Evolutionary conservation across 2,329 filamentous ascomycete genomes (phyloP), one percentile per base, ranked within the genome.

Genomic region (Sodiomyces alkalinus): DNA sequence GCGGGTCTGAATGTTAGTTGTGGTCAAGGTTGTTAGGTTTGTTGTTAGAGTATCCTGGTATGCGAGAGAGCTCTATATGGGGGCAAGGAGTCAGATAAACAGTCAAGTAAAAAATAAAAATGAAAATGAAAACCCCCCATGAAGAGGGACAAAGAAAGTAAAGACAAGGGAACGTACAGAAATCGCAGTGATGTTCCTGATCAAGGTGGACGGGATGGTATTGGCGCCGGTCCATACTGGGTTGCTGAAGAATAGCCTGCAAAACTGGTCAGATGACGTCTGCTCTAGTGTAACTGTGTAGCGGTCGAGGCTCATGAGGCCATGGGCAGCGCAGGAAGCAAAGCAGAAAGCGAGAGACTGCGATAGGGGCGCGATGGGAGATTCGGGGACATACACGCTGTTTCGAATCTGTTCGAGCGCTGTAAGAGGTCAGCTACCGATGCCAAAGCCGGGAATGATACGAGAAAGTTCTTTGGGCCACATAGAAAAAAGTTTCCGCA

Each of bases 1-100:
- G 21, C 61, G 50, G 7, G 60, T 60, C 18, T 67, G 61, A 29
- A 70, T 62, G 46, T 71, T 74, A 35, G 72, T 78, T 18, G 67
- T 71, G 3, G 80, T 80, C 10, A 94, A 60, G 0, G 82, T 92
- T 24, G 75, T 80, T 28, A 93, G 66, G 41, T 80, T 79, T 32
- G 51, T 51, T 13, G 47, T 40, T 29, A 70, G 49, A 24, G 55
- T 54, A 33, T 62, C 55, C 33, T 69, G 59, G 42, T 70, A 71
- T 31, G 62, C 60, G 44, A 72, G 48, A 14, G 23, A 16, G 12
- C 17, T 16, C 23, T 25, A 16, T n/a, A n/a, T n/a, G n/a, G n/a
- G n/a, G n/a, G n/a, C n/a, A n/a, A n/a, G n/a, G n/a, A n/a, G n/a
- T n/a, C n/a, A n/a, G n/a, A n/a, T n/a, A n/a, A n/a, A n/a, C n/a